A percentile compares a stretch with the other conserved stretches of the same genome.
phyloP scores from a whole-genome alignment of 164 flowering plant genomes.

The Piper betle region DNA sequence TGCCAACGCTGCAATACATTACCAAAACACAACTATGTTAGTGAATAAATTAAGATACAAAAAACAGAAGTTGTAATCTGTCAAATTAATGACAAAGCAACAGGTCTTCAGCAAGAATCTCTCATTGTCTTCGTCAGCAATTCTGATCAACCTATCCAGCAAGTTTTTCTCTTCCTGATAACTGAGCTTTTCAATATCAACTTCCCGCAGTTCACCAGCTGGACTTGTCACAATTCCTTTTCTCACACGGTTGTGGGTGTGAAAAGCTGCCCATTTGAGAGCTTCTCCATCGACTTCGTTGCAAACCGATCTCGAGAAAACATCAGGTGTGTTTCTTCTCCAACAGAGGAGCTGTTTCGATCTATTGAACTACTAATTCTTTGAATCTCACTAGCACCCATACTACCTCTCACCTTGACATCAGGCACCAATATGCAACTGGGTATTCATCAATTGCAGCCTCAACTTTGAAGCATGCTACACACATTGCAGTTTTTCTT shows the following conservation, averaged over 20 bases:
- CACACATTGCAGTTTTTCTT: too few species aligned
- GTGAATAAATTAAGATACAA: background rate
- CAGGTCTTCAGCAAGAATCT: constrained; percentile 39
- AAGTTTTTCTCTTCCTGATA: constrained; percentile 34
- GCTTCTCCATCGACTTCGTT: constrained; percentile 73
- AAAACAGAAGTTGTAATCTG: background rate
- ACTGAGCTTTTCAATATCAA: constrained; percentile 42
- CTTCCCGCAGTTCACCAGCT: constrained; percentile 25
- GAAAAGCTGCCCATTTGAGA: constrained; percentile 68
- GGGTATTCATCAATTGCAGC: too few species aligned
- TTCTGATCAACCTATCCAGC: constrained; percentile 41
- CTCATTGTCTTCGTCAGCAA: constrained; percentile 67
- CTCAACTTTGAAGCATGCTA: too few species aligned
- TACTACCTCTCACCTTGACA: background rate
- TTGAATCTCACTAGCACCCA: constrained; percentile 9
- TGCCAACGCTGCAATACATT: constrained; percentile 39
- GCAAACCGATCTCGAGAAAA: constrained; percentile 36
- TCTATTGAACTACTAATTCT: constrained; percentile 16
- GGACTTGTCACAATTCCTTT: constrained; percentile 42
- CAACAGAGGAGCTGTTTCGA: constrained; percentile 24
- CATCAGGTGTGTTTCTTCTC: constrained; percentile 27
- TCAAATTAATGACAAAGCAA: background rate
- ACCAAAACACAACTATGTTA: background rate
- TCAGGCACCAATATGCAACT: too few species aligned
- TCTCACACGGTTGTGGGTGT: constrained; percentile 50